Conservation (phyloP, 306 rosid species). For the Luffa acutangula region DNA sequence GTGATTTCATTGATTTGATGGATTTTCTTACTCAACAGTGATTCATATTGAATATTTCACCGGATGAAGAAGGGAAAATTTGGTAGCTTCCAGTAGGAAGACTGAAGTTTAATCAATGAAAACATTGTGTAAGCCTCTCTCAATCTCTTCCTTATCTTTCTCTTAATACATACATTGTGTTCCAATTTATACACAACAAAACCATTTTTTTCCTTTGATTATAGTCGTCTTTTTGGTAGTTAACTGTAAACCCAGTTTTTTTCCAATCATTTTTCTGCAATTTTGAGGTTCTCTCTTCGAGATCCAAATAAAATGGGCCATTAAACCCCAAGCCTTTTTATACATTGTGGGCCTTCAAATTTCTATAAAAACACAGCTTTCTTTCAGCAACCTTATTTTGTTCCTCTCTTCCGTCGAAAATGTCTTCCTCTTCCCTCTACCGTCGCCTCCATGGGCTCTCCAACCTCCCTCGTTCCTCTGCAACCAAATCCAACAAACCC, state of each 20-base stretch:
- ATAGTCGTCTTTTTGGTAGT: not conserved
- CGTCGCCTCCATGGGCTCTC: constrained; percentile 24
- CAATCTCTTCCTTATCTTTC: constrained; percentile 10
- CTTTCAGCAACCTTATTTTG: not conserved
- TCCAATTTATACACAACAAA: not conserved
- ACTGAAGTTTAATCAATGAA: constrained; percentile 4
- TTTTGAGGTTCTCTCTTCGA: not conserved
- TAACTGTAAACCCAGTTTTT: not conserved
- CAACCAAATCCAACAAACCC: not conserved
- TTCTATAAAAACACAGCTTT: too few species aligned
- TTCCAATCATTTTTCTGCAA: not conserved
- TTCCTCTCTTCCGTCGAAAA: not conserved
- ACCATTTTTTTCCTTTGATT: not conserved
- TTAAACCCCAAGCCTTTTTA: not conserved
- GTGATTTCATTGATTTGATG: not conserved
- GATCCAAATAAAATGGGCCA: too few species aligned
- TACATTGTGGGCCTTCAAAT: not conserved
- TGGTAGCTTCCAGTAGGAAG: not conserved
- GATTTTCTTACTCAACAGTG: not conserved
- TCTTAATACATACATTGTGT: not conserved
- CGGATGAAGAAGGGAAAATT: not conserved
- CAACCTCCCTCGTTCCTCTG: constrained; percentile 3
- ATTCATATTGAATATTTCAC: not conserved
- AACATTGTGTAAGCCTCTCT: constrained; percentile 51
- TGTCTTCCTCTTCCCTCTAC: constrained; percentile 7